Evolutionary conservation across 192 early-diverging fungal genomes (phyloP).

Genomic region (Podila minutissima): DNA sequence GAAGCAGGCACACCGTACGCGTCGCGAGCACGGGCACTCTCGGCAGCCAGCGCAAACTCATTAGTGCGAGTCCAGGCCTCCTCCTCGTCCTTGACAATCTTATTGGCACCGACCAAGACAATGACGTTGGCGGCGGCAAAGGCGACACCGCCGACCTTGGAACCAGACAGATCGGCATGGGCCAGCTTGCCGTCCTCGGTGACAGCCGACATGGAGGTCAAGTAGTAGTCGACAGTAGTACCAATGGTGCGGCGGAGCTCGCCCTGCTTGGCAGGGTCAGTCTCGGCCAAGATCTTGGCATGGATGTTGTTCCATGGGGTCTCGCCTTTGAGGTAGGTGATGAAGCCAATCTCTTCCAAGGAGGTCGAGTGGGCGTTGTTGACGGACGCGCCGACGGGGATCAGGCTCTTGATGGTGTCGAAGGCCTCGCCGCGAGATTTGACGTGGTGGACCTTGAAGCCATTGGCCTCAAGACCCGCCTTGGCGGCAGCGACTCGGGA

Average conservation of each 20-base stretch:
- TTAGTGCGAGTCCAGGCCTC: conserved; percentile 48
- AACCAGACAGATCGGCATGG: conserved; percentile 48
- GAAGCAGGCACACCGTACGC: conserved; percentile 52
- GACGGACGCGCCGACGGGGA: conserved; percentile 51
- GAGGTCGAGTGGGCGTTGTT: conserved; percentile 55
- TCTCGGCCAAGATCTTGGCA: conserved; percentile 46
- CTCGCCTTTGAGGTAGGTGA: conserved; percentile 51
- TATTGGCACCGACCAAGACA: conserved; percentile 50
- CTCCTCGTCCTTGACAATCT: conserved; percentile 55
- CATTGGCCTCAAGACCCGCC: conserved; percentile 47
- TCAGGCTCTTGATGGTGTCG: conserved; percentile 47
- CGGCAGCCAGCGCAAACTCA: conserved; percentile 45
- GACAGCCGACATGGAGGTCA: conserved; percentile 48
- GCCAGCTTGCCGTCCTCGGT: conserved; percentile 52
- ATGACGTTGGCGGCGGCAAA: conserved; percentile 47
- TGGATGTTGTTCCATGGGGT: conserved; percentile 50
- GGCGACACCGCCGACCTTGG: conserved; percentile 52
- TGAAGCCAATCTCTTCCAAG: conserved; percentile 56
- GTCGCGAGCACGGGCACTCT: conserved; percentile 53
- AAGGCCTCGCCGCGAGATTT: conserved; percentile 44
- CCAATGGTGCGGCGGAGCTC: conserved; percentile 51
- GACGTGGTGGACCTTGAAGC: conserved; percentile 47
- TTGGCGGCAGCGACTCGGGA: conserved; percentile 31
- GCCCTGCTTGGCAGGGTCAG: conserved; percentile 36
- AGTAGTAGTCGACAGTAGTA: conserved; percentile 51